Evolutionary conservation across 306 rosid genomes (phyloP), one percentile per base, ranked within the genome.

Genomic region (Vigna hirtella): DNA sequence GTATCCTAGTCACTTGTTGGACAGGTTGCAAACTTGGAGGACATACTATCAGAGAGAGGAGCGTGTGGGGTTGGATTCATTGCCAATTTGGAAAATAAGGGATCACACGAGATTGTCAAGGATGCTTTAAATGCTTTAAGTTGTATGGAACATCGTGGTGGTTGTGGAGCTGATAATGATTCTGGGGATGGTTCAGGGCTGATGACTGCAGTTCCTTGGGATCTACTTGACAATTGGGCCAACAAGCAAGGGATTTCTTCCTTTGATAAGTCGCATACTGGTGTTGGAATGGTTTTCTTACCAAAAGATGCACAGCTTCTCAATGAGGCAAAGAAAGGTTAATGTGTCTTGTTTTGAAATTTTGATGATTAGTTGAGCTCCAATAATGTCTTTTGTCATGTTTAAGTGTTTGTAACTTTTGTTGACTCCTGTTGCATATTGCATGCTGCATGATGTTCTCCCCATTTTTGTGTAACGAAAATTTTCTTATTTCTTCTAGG

Each of bases 131-230:
- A 82, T 77, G 97, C 98, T 83, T 92, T 95, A 74, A 86, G 98
- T 85, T 95, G 98, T 76, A 95, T 92, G 98, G 98, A 95, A 86
- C 98, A 95, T 86, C 97, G 98, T 77, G 98, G 98, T 72, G 98
- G 98, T 71, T 95, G 98, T 84, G 98, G 98, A 80, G 96, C 97
- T 70, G 98, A 95, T 88, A 92, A 91, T 85, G 98, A 95, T 85
- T 95, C 98, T 64, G 98, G 98, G 51, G 98, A 95, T 88, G 98
- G 98, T 79, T 88, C 98, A 45, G 98, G 98, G 77, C 51, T 95
- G 84, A 95, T 95, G 98, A 84, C 97, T 73, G 88, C 90, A 67
- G 59, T 95, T 80, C 98, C 98, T 51, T 95, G 98, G 98, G 97
- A 89, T 82, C 86, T 95, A 66, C 86, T 95, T 84, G 84, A 91